Base-by-base conservation (phyloP, 2,329 filamentous ascomycete species). In the Chaetomium sp. region DNA sequence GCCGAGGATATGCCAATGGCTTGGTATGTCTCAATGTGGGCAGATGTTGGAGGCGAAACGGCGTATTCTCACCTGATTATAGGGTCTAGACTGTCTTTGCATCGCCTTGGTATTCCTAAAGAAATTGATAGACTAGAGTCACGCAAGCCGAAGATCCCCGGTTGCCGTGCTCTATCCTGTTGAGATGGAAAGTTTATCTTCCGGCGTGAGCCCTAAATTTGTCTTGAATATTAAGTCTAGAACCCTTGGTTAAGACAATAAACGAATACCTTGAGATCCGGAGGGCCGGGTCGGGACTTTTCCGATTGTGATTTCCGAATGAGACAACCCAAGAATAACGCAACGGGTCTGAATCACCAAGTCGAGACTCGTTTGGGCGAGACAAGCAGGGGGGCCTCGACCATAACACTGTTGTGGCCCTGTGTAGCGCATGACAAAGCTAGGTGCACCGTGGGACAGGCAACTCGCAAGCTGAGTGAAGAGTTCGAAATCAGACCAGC, bases 221-320 rank as follows among this genome's bases (percentile, higher is more conserved):
- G 27, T 47, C 27, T 58, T 21, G 21, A 42, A 58, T 21, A 16
- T 31, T 42, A 9, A 21, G 56, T 21, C 38, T 16, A 27, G 27
- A 16, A 16, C 38, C 23, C 56, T 58, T 58, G 38, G 56, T 42
- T 31, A 31, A 58, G 25, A 45, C 56, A 58, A 31, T n/a, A 31
- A 31, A 47, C 3, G 29, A 56, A n/a, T 19, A 38, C 9, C 47
- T 23, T 25, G 47, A 25, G n/a, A 47, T 27, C 31, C 54, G 9
- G 9, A 49, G 33, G 9, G 42, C 33, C 27, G 27, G 29, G 29
- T 55, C 29, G 16, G 33, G 29, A 12, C 31, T 25, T 38, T 27
- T 51, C 49, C 23, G 23, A 51, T 51, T 25, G 23, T 42, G 38
- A 42, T 42, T 19, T 9, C 27, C 27, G 27, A 25, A n/a, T 53